These are phyloP conservation scores for Aspergillus ustus DNA, from an alignment of 2,329 filamentous ascomycete species.

Conservation along the genomic window DNA sequence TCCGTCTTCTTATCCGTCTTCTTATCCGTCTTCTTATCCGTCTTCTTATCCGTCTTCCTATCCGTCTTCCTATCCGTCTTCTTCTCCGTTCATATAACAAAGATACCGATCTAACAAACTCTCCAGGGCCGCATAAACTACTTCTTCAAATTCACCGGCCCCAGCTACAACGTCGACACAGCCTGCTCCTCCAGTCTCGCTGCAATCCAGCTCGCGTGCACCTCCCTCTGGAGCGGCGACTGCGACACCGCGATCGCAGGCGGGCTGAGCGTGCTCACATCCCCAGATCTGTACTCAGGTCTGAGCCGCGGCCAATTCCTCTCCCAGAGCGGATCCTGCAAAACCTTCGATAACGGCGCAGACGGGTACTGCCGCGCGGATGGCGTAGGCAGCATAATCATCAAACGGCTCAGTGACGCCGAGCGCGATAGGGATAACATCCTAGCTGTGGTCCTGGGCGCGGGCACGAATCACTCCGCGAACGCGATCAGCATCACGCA, in stretches of 20 bases:
- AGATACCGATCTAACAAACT: background rate
- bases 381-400: slow-evolving; percentile 52
- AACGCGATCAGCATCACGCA: slow-evolving; percentile 52
- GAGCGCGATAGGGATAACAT: slow-evolving; percentile 52
- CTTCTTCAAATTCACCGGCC: slow-evolving; percentile 74
- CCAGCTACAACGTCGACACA: slow-evolving; percentile 72
- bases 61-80: no score
- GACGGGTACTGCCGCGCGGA: slow-evolving; percentile 62
- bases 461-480: slow-evolving; percentile 50
- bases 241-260: slow-evolving; percentile 80
- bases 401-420: slow-evolving; percentile 58
- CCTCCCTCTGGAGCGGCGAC: slow-evolving; percentile 71
- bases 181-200: slow-evolving; percentile 69
- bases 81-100: no score
- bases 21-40: no score
- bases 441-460: slow-evolving; percentile 48
- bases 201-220: slow-evolving; percentile 72
- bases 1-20: no score
- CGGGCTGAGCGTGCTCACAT: slow-evolving; percentile 72
- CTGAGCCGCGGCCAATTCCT: slow-evolving; percentile 59
- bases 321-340: slow-evolving; percentile 49
- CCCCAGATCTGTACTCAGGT: slow-evolving; percentile 76
- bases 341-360: slow-evolving; percentile 53
- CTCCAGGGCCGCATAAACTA: slow-evolving; percentile 68
- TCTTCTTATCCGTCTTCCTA: no score